Evolutionary conservation across 2,329 filamentous ascomycete genomes (phyloP), one percentile per base, ranked within the genome.

Genomic region (Calonectria hongkongensis): DNA sequence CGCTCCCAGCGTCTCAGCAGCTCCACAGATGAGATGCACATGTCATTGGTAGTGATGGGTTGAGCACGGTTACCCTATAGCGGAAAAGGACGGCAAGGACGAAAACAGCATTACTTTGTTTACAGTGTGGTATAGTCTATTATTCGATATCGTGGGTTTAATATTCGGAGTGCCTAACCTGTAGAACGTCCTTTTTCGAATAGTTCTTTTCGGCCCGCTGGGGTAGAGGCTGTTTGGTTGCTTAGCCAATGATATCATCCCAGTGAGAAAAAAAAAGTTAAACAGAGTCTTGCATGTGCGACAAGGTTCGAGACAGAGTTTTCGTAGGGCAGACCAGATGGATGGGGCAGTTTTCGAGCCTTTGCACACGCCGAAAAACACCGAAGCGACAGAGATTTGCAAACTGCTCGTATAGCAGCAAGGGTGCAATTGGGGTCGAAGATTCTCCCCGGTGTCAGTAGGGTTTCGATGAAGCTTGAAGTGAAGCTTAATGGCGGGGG

Each of bases 401-500:
- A 58, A 21, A 36, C 30, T 36, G 21, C 30, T 58, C 54, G 54
- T 58, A 58, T 58, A 21, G 10, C 13, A 25, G 12, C 33, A 21
- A 13, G 54, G 30, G 54, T 27, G 33, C 54, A 58, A 58, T 58
- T 58, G n/a, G 15, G 36, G 30, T 8, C 36, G 21, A 16, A n/a
- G 18, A 36, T 39, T 25, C 54, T 39, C 54, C 54, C 54, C 30
- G n/a, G 39, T 39, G 33, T 15, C 21, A 9, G 3, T 58, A n/a
- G 43, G 30, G 21, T 25, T 58, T 25, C 4, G 18, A 25, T 10
- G 54, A 58, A 58, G 54, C 10, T 58, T 58, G 54, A 25, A 39
- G 54, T 39, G 54, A 58, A 58, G 54, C 54, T 58, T 58, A 58
- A 39, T 25, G 33, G 33, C 15, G 54, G 43, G n/a, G 36, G n/a